phyloP scores from a whole-genome alignment of 106 monocot species.

The Dendrobium officinale region DNA sequence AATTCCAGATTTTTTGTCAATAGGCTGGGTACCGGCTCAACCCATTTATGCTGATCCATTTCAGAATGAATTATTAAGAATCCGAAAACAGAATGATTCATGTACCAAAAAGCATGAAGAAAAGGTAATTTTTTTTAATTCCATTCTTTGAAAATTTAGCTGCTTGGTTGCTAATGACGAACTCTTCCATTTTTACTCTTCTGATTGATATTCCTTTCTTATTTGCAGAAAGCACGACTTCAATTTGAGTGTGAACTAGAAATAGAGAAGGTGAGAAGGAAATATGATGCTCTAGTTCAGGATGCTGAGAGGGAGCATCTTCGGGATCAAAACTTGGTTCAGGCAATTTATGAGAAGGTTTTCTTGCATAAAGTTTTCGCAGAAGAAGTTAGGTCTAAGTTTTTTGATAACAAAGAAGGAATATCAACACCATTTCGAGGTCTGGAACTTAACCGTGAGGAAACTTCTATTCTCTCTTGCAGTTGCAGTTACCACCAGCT shows the following conservation, averaged over 20 bases:
- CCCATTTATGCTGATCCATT: conserved; percentile 46
- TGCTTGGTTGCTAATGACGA: neutral
- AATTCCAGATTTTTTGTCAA: conserved; percentile 14
- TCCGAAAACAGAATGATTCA: conserved; percentile 33
- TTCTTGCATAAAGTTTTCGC: conserved; percentile 44
- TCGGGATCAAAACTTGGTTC: conserved; percentile 32
- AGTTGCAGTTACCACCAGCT: too few species aligned
- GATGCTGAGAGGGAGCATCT: conserved; percentile 34
- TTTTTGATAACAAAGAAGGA: conserved; percentile 31
- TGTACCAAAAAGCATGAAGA: conserved; percentile 40
- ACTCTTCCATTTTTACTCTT: neutral
- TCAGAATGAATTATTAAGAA: conserved; percentile 58
- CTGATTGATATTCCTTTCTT: neutral
- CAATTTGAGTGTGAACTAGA: conserved; percentile 42
- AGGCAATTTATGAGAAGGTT: conserved; percentile 48
- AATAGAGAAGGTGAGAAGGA: conserved; percentile 40
- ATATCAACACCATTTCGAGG: conserved; percentile 28
- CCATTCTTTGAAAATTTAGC: neutral
- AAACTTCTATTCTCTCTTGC: neutral
- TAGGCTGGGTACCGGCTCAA: conserved; percentile 26
- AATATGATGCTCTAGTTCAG: conserved; percentile 43
- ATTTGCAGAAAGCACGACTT: conserved; percentile 41
- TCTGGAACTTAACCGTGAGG: conserved; percentile 11
- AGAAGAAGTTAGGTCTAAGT: conserved; percentile 66
- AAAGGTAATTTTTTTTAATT: conserved; percentile 27